A percentile compares a stretch with the other conserved stretches of the same genome.
These are phyloP conservation scores for Pseudogymnoascus pannorum DNA, from an alignment of 2,329 filamentous ascomycete genomes.

Conservation along the genomic window DNA sequence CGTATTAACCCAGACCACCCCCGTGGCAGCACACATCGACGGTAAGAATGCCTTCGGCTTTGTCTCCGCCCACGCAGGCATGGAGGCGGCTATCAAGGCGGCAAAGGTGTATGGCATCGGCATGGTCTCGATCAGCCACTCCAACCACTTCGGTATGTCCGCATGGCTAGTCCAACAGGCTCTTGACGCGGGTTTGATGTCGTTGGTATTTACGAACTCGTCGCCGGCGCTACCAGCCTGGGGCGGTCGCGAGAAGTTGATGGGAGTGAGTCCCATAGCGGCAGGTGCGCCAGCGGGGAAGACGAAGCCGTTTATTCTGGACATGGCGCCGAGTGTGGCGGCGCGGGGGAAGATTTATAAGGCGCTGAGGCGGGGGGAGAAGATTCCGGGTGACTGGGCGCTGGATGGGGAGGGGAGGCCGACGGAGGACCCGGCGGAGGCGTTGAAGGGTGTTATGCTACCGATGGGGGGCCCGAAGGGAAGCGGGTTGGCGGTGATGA, in stretches of 20 bases:
- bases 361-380: slow-evolving; percentile 57
- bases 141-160: slow-evolving; percentile 78
- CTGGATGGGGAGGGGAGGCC: slow-evolving; percentile 60
- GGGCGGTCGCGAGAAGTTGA: slow-evolving; percentile 27
- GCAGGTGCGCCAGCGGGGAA: slow-evolving; percentile 62
- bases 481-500: slow-evolving; percentile 70
- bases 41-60: slow-evolving; percentile 71
- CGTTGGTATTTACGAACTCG: slow-evolving; percentile 31
- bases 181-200: slow-evolving; percentile 63
- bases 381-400: slow-evolving; percentile 68
- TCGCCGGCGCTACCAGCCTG: slow-evolving; percentile 29
- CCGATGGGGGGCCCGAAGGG: slow-evolving; percentile 84
- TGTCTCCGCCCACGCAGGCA: slow-evolving; percentile 58
- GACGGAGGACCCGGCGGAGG: slow-evolving; percentile 65
- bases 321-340: slow-evolving; percentile 65
- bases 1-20: slow-evolving; percentile 53
- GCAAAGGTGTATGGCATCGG: slow-evolving; percentile 62
- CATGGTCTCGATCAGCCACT: slow-evolving; percentile 67
- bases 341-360: slow-evolving; percentile 69
- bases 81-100: slow-evolving; percentile 60
- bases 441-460: slow-evolving; percentile 72
- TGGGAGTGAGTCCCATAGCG: slow-evolving; percentile 34
- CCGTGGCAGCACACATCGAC: slow-evolving; percentile 61
- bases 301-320: slow-evolving; percentile 60
- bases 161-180: slow-evolving; percentile 76